These are phyloP conservation scores for Wickerhamiella brachini DNA, from an alignment of 805 yeast genomes.

Conservation along the genomic window DNA sequence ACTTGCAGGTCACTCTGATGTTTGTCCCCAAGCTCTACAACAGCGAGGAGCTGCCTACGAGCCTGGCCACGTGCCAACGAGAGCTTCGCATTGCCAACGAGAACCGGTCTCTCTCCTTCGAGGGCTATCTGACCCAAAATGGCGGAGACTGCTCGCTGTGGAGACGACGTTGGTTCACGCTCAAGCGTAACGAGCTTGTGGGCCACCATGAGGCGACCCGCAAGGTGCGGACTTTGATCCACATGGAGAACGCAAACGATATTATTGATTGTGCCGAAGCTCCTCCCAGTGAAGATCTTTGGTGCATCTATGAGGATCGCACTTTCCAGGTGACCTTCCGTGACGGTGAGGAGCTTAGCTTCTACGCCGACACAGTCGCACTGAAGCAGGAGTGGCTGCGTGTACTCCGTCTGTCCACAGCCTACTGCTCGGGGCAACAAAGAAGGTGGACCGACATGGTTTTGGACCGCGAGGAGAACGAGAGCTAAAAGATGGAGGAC, in stretches of 20 bases:
- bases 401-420: slow-evolving; percentile 41
- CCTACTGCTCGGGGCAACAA: slow-evolving; percentile 12
- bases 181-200: slow-evolving; percentile 52
- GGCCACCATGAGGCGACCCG: slow-evolving; percentile 65
- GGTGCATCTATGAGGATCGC: slow-evolving; percentile 66
- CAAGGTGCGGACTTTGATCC: slow-evolving; percentile 63
- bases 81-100: slow-evolving; percentile 21
- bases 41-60: slow-evolving; percentile 41
- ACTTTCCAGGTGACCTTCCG: slow-evolving; percentile 63
- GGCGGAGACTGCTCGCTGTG: slow-evolving; percentile 84
- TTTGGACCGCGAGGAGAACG: slow-evolving; percentile 5
- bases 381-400: slow-evolving; percentile 56
- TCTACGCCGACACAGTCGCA: slow-evolving; percentile 62
- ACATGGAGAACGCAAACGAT: slow-evolving; percentile 51
- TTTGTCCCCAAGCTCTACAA: slow-evolving; percentile 43
- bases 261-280: slow-evolving; percentile 28
- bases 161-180: slow-evolving; percentile 63
- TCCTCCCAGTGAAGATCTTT: slow-evolving; percentile 23
- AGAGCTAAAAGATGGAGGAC: neutral
- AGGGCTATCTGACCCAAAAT: slow-evolving; percentile 76
- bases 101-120: slow-evolving; percentile 25
- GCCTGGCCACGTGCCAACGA: slow-evolving; percentile 32
- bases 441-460: slow-evolving; percentile 19
- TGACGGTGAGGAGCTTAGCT: slow-evolving; percentile 70
- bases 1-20: slow-evolving; percentile 51